Percentiles rank a stretch among this genome's conserved stretches.
These are phyloP conservation scores for Babesia ovis DNA, from an alignment of 169 alveolate species.

Conservation along the genomic window DNA sequence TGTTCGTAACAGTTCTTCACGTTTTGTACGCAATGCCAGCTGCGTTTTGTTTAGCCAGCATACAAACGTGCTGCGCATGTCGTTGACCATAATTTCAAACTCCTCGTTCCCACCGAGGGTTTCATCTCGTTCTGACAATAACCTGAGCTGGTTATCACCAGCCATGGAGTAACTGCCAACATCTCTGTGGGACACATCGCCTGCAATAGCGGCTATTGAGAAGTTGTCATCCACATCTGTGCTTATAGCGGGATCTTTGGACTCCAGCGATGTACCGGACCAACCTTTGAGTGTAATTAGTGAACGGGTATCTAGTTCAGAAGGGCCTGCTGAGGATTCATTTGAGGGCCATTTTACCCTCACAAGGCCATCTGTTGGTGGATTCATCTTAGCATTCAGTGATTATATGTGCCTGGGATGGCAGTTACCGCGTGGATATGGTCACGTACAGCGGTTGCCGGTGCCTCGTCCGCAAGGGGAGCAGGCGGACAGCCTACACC, in stretches of 20 bases:
- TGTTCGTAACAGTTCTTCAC: constrained; percentile 62
- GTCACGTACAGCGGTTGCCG: constrained; percentile 4
- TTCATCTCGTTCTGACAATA: constrained; percentile 11
- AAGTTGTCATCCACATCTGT: not conserved
- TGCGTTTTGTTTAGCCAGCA: constrained; percentile 85
- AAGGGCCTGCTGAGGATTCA: constrained; percentile 1
- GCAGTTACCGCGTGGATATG: not conserved
- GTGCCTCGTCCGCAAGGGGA: constrained; percentile 2
- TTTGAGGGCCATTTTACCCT: not conserved
- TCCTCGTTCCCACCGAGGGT: constrained; percentile 61
- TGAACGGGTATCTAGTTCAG: constrained; percentile 8
- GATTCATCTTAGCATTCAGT: not conserved
- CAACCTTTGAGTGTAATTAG: constrained; percentile 12
- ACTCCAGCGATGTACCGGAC: not conserved
- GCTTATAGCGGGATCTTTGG: not conserved
- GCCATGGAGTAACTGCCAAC: constrained; percentile 1
- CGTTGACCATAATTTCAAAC: constrained; percentile 85
- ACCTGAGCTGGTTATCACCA: constrained; percentile 36
- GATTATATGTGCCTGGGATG: not conserved
- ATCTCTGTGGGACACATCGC: not conserved
- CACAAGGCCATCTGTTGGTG: not conserved
- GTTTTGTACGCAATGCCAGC: constrained; percentile 65
- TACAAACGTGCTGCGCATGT: constrained; percentile 81
- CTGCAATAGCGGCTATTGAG: constrained; percentile 2
- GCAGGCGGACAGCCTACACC: constrained; percentile 1